Evolutionary conservation across 2,329 filamentous ascomycete genomes (phyloP).

Genomic region (Massarina eburnea): DNA sequence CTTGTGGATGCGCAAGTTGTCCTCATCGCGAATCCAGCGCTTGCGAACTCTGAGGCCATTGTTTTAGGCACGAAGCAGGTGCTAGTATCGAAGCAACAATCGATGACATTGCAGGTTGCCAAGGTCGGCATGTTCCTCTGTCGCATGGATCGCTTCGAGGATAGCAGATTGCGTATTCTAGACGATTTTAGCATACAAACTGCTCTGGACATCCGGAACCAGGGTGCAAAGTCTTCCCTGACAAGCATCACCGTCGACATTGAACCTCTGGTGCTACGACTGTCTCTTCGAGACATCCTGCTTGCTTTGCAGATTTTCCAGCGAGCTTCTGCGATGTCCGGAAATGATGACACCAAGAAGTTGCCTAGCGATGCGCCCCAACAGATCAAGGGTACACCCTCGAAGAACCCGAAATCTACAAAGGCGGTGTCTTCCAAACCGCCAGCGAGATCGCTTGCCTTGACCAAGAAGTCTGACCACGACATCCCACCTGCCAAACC

Average conservation of each 20-base stretch:
- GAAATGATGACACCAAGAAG: conserved; percentile 49
- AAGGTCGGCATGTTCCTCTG: conserved; percentile 98
- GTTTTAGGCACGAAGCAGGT: conserved; percentile 94
- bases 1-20: conserved; percentile 96
- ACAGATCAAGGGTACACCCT: conserved; percentile 54
- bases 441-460: conserved; percentile 50
- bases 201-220: conserved; percentile 74
- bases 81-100: conserved; percentile 88
- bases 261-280: conserved; percentile 84
- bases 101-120: conserved; percentile 87
- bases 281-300: conserved; percentile 92
- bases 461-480: conserved; percentile 46
- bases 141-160: conserved; percentile 97
- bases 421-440: conserved; percentile 50
- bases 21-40: conserved; percentile 90
- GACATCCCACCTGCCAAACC: conserved; percentile 60
- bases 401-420: conserved; percentile 52
- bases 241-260: conserved; percentile 85
- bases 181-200: conserved; percentile 94
- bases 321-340: conserved; percentile 85
- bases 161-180: conserved; percentile 83
- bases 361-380: conserved; percentile 55
- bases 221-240: conserved; percentile 60
- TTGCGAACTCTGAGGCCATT: conserved; percentile 89
- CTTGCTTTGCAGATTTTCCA: conserved; percentile 90